Evolutionary conservation across 345 rosid genomes (phyloP).

Genomic region (Eucalyptus regnans): DNA sequence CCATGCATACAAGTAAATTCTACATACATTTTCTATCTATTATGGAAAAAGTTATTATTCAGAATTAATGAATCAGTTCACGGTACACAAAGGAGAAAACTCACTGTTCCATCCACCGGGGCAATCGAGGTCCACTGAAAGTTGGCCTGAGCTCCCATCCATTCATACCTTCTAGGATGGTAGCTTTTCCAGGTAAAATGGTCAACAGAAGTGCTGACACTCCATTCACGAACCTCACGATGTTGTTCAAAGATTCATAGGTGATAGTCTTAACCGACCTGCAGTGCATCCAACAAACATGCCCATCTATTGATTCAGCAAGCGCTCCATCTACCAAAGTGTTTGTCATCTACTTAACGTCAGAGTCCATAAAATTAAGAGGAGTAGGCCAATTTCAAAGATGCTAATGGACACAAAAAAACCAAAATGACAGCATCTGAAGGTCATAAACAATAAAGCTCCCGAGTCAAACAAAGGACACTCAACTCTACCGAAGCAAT

Average conservation of each 20-base stretch:
- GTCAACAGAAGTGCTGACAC: conserved; percentile 69
- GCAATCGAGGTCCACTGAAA: conserved; percentile 81
- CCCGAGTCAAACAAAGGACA: not conserved
- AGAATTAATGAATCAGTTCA: not conserved
- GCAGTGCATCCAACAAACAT: conserved; percentile 19
- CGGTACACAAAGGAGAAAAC: not conserved
- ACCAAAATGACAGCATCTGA: not conserved
- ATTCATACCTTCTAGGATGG: conserved; percentile 77
- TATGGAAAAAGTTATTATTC: not conserved
- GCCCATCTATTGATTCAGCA: not conserved
- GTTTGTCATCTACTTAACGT: not conserved
- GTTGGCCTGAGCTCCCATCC: conserved; percentile 99
- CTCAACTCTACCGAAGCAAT: not conserved
- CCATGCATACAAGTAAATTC: not conserved
- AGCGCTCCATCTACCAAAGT: not conserved
- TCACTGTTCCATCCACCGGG: conserved; percentile 96
- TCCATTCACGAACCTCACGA: conserved; percentile 76
- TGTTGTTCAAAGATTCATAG: conserved; percentile 74
- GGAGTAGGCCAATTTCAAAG: not conserved
- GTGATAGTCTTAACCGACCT: conserved; percentile 92
- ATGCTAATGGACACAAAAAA: not conserved
- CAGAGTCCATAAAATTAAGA: not conserved
- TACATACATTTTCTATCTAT: not conserved
- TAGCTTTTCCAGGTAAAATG: conserved; percentile 66
- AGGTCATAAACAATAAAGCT: not conserved